Conservation (phyloP, 108 stramenopile genomes). For the Discostella pseudostelligera region DNA sequence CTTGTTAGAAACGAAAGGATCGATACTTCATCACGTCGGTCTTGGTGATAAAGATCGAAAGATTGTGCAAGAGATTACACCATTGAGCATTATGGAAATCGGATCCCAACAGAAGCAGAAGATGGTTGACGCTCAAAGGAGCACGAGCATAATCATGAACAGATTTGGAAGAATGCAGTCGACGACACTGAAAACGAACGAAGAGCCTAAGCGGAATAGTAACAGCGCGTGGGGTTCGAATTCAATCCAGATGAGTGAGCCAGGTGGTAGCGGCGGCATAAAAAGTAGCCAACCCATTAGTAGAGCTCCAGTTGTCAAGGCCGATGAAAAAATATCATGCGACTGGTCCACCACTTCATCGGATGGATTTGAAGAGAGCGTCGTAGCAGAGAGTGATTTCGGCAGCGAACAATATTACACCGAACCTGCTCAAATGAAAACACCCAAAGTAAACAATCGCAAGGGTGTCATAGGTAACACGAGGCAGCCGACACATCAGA, state of each 20-base stretch:
- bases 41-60: background rate
- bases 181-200: background rate
- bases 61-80: background rate
- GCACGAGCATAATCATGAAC: background rate
- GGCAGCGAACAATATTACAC: background rate
- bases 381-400: background rate
- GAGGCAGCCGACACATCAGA: background rate
- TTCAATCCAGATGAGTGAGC: background rate
- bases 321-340: background rate
- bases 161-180: background rate
- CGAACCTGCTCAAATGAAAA: conserved; percentile 2
- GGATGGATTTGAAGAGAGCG: background rate
- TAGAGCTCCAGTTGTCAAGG: background rate
- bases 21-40: background rate
- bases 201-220: background rate
- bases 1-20: background rate
- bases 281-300: background rate
- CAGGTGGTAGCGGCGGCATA: background rate
- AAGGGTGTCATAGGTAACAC: background rate
- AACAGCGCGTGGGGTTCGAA: background rate
- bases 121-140: background rate
- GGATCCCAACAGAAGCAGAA: background rate
- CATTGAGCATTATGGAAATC: conserved; percentile 10
- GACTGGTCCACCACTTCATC: background rate
- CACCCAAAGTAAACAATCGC: conserved; percentile 1